These are phyloP conservation scores for Selenicereus undatus DNA, from an alignment of 148 eudicot species.

Conservation along the genomic window DNA sequence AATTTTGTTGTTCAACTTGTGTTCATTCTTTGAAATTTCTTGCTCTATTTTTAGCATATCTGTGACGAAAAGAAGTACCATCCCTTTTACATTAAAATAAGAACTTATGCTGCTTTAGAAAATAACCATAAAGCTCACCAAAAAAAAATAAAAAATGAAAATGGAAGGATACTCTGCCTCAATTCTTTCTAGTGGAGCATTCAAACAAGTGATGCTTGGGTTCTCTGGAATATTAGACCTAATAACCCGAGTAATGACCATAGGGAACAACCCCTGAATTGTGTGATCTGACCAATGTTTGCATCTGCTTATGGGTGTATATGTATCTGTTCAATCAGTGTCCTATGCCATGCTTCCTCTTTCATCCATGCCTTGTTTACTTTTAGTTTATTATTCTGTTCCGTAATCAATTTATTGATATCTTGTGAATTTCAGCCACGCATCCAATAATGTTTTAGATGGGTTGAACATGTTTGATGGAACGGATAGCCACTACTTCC, in stretches of 20 bases:
- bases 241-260: background rate
- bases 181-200: background rate
- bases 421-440: slow-evolving; percentile 58
- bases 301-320: background rate
- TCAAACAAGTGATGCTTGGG: background rate
- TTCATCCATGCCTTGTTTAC: background rate
- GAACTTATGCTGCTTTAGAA: background rate
- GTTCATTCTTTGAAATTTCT: background rate
- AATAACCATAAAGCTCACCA: background rate
- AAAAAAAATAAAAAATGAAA: no score
- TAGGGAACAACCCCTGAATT: background rate
- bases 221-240: background rate
- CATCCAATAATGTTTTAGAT: slow-evolving; percentile 82
- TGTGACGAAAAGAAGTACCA: background rate
- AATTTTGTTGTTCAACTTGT: background rate
- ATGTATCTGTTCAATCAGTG: no score
- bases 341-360: no score
- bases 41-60: background rate
- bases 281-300: slow-evolving; percentile 5
- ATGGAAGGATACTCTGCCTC: background rate
- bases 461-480: slow-evolving; percentile 98
- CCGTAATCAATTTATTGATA: slow-evolving; percentile 1
- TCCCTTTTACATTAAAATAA: background rate
- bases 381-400: background rate
- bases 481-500: slow-evolving; percentile 93